Conservation (phyloP, 768 basidiomycete genomes). For the Amanita pseudoporphyria region DNA sequence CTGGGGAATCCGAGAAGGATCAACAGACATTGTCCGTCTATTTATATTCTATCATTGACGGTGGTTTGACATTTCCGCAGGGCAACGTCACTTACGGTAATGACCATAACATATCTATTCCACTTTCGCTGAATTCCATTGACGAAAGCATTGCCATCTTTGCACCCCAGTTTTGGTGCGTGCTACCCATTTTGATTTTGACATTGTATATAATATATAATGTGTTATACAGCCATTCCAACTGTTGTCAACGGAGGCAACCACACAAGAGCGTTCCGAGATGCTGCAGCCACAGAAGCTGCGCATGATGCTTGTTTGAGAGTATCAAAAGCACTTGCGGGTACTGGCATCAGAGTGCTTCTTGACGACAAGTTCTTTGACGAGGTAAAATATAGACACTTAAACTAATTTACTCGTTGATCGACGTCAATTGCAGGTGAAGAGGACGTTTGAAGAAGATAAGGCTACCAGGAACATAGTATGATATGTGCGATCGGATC, state of each 20-base stretch:
- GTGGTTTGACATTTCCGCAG: slow-evolving; percentile 21
- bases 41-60: background rate
- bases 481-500: no score
- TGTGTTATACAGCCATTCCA: slow-evolving; percentile 50
- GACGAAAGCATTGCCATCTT: slow-evolving; percentile 42
- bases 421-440: background rate
- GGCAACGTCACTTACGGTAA: slow-evolving; percentile 71
- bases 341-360: no score
- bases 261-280: no score
- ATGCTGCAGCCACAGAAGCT: no score
- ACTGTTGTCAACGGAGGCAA: slow-evolving; percentile 50
- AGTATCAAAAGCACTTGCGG: no score
- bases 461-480: background rate
- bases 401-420: background rate
- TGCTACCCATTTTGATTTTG: slow-evolving; percentile 5
- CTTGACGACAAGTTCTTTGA: no score
- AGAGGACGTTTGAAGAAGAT: slow-evolving; percentile 4
- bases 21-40: slow-evolving; percentile 73
- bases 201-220: background rate
- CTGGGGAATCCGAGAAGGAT: no score
- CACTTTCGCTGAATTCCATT: background rate
- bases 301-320: no score
- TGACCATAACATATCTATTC: slow-evolving; percentile 2
- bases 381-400: slow-evolving; percentile 30
- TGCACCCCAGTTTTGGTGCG: slow-evolving; percentile 66